These are phyloP conservation scores for Rosa multiflora DNA, from an alignment of 306 rosid genomes.

Conservation along the genomic window DNA sequence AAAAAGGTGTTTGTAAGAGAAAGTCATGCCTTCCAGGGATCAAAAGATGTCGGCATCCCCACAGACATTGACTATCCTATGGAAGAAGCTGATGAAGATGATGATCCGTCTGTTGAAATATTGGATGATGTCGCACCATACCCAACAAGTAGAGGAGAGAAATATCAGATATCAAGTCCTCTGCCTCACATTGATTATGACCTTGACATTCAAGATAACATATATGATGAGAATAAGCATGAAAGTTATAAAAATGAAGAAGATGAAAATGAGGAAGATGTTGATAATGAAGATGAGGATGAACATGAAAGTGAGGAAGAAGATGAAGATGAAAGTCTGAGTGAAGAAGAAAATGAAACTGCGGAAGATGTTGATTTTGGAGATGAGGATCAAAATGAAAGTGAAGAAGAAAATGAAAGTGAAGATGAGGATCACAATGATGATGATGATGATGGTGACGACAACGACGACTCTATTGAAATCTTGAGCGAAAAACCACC, in stretches of 20 bases:
- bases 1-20: neutral
- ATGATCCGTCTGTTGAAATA: neutral
- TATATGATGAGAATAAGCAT: neutral
- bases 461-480: neutral
- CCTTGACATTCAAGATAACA: neutral
- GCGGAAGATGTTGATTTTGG: neutral
- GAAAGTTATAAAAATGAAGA: neutral
- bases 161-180: too few relatives aligned
- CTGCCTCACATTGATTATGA: too few relatives aligned
- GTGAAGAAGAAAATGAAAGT: neutral
- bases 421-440: neutral
- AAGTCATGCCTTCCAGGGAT: neutral
- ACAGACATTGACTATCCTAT: neutral
- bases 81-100: neutral
- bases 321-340: too few relatives aligned
- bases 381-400: neutral
- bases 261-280: neutral
- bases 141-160: neutral
- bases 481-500: neutral
- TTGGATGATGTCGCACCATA: neutral
- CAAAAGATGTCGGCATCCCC: neutral
- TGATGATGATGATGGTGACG: neutral
- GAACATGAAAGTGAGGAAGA: neutral
- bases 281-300: neutral
- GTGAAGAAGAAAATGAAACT: too few relatives aligned